Percentiles rank a stretch among this genome's conserved stretches.
Conservation (phyloP, 2,329 filamentous ascomycete genomes). For the Hypoxylon sp. region DNA sequence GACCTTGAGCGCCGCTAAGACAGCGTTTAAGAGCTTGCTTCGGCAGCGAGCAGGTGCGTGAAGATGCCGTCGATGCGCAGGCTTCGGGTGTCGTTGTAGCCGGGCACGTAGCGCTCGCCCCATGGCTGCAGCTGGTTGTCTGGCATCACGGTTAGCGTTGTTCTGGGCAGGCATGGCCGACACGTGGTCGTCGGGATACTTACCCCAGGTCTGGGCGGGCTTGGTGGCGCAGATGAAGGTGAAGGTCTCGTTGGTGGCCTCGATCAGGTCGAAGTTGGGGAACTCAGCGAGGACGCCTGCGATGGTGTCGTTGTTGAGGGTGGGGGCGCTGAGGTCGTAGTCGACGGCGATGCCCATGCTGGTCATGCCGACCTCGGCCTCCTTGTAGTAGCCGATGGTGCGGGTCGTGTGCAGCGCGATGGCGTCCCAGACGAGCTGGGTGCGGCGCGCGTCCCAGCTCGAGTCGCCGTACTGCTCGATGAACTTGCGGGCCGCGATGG, state of each 20-base stretch:
- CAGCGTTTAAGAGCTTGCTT: not conserved
- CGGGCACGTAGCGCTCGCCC: constrained; percentile 30
- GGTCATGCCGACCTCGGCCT: constrained; percentile 32
- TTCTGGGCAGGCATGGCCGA: not conserved
- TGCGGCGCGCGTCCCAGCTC: constrained; percentile 33
- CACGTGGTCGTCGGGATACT: not conserved
- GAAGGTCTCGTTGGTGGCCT: constrained; percentile 38
- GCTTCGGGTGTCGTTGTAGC: constrained; percentile 22
- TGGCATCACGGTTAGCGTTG: constrained; percentile 15
- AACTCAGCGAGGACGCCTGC: constrained; percentile 24
- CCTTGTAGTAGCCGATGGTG: constrained; percentile 38
- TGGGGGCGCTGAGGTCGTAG: constrained; percentile 26
- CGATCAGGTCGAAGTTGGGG: constrained; percentile 32
- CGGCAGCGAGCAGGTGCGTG: constrained; percentile 5
- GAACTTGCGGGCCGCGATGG: constrained; percentile 38
- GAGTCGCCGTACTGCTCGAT: constrained; percentile 30
- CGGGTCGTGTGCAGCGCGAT: constrained; percentile 41
- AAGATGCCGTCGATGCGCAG: constrained; percentile 33
- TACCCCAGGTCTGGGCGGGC: constrained; percentile 35
- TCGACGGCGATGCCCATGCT: constrained; percentile 38
- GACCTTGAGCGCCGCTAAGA: too few relatives aligned
- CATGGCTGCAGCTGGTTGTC: constrained; percentile 31
- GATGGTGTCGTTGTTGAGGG: constrained; percentile 33
- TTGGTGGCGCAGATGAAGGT: constrained; percentile 34
- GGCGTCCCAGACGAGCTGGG: constrained; percentile 38